A percentile compares a stretch with the other conserved stretches of the same genome.
Evolutionary conservation across 352 stramenopile species (phyloP).

Genomic region (Phytophthora melonis): DNA sequence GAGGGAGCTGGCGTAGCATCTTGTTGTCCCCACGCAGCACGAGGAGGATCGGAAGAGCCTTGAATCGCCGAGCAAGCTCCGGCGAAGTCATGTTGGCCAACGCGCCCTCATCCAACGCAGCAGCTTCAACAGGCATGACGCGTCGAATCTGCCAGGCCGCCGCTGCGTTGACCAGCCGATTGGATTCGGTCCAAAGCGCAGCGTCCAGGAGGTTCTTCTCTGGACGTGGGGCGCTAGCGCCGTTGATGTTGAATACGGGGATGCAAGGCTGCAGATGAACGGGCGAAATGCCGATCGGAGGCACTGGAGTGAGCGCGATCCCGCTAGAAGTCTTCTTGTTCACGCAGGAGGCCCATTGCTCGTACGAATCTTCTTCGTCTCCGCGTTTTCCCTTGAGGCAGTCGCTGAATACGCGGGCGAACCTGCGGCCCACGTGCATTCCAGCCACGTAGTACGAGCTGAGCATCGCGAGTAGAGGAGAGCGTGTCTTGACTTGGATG

Average conservation of each 20-base stretch:
- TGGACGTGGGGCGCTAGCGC: too few relatives aligned
- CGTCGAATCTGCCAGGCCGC: constrained; percentile 32
- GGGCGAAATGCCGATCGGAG: constrained; percentile 16
- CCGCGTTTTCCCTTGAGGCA: constrained; percentile 21
- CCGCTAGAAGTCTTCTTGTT: constrained; percentile 1
- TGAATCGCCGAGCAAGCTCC: constrained; percentile 25
- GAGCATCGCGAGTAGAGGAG: background rate
- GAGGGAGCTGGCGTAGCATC: constrained; percentile 11
- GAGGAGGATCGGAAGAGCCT: constrained; percentile 16
- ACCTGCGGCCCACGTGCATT: constrained; percentile 2
- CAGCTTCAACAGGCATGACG: constrained; percentile 19
- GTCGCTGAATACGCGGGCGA: constrained; percentile 14
- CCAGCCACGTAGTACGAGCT: background rate
- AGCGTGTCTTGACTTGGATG: background rate
- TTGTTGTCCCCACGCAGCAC: constrained; percentile 20
- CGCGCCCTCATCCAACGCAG: constrained; percentile 4
- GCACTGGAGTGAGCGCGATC: constrained; percentile 12
- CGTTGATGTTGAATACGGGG: background rate
- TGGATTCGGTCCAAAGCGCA: constrained; percentile 20
- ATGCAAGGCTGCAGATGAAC: constrained; percentile 21
- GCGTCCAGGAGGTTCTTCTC: background rate
- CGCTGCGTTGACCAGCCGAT: constrained; percentile 22
- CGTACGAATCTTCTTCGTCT: constrained; percentile 12
- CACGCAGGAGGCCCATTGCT: background rate
- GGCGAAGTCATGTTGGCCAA: constrained; percentile 18